Conservation (phyloP, 164 flowering plant genomes). For the Stephania cephalantha region DNA sequence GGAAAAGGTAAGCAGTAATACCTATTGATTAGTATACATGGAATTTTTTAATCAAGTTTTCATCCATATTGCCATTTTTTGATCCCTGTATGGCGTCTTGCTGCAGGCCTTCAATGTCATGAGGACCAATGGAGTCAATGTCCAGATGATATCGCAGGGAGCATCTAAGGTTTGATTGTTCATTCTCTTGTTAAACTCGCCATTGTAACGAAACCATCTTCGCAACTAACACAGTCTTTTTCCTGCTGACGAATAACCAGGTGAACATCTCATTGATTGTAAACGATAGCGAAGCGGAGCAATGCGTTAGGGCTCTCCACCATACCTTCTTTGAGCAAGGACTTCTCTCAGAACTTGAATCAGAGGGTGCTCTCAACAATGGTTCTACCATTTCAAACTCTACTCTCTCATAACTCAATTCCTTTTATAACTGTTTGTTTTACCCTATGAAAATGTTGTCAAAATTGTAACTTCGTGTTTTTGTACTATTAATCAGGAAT, state of each 20-base stretch:
- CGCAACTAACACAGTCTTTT: not conserved
- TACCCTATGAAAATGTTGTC: not conserved
- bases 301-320: conserved; percentile 70
- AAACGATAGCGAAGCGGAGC: conserved; percentile 72
- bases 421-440: not conserved
- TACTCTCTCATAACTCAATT: not conserved
- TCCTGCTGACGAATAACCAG: conserved; percentile 21
- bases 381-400: conserved; percentile 11
- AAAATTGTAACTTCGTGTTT: not conserved
- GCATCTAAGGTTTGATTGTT: conserved; percentile 73
- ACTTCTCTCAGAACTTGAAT: conserved; percentile 25
- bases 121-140: conserved; percentile 64
- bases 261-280: conserved; percentile 82
- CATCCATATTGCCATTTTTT: not conserved
- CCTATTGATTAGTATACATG: not conserved
- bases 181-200: not conserved
- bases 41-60: not conserved
- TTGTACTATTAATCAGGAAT: too few species aligned
- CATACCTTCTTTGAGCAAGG: conserved; percentile 50
- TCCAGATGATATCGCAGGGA: conserved; percentile 99
- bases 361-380: conserved; percentile 12
- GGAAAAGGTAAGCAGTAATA: conserved; percentile 70
- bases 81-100: not conserved
- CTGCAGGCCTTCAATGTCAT: conserved; percentile 71
- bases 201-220: not conserved